Evolutionary conservation across 306 rosid genomes (phyloP), one percentile per base, ranked within the genome.

Genomic region (Gastrolobium bilobum): DNA sequence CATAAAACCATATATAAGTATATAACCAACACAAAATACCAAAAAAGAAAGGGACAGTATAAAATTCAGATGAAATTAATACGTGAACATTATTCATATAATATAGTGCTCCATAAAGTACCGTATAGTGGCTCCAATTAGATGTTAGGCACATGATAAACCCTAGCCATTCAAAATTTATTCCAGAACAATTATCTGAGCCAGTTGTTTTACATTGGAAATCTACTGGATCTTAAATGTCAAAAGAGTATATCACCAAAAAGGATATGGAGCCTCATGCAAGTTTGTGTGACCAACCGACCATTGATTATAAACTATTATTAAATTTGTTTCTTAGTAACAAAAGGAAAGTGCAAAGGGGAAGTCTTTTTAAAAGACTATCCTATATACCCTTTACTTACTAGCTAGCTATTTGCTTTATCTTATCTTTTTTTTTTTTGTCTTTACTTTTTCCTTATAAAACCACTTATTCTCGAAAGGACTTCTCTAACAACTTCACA

Each of bases 211-310:
- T 57, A 42, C 68, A 58, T 57, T 73, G 35, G 46, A 73, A 37
- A 39, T 42, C 8, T 6, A 62, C 2, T 10, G 34, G 15, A 43
- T 15, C 10, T 65, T 42, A 30, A 3, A 67, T 30, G 52, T 68
- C 72, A 60, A 68, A 65, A 62, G 43, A 60, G 78, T 68, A 68
- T 59, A 76, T 40, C 68, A 51, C 5, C 34, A 11, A 43, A 76
- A 34, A 60, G 70, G 74, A 76, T 76, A 82, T 76, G 69, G 86
- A 82, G 53, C 51, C 80, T 64, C 73, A 82, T 70, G 74, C 60
- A 60, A 63, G 53, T 31, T 64, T 31, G 71, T 68, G 78, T 60
- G 54, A 51, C 75, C 73, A 29, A 76, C 85, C 68, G 78, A 52
- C 82, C 82, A 82, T 54, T 35, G 54, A 57, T 33, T 20, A 52